Evolutionary conservation across 768 basidiomycete species (phyloP).

Genomic region (Filobasidium floriforme): DNA sequence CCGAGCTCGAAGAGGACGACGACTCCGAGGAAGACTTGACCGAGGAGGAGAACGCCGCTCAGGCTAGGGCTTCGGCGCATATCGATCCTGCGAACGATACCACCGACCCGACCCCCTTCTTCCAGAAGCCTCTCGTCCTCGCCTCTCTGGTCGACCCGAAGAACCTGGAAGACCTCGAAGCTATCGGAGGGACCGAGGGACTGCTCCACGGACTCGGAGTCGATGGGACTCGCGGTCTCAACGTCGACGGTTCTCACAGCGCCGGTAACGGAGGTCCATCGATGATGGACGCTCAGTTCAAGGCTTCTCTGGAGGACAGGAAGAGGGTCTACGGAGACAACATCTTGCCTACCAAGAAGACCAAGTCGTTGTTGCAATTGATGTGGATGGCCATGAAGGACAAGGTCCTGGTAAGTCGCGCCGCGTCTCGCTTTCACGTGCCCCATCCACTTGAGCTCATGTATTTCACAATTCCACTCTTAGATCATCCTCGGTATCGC

Average conservation of each 20-base stretch:
- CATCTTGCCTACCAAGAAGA: constrained; percentile 60
- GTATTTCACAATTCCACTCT: neutral
- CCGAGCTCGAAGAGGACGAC: constrained; percentile 11
- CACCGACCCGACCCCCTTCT: constrained; percentile 64
- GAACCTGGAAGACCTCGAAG: constrained; percentile 57
- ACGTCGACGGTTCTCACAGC: constrained; percentile 14
- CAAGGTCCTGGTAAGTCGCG: constrained; percentile 67
- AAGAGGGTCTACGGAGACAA: constrained; percentile 67
- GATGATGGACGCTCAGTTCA: constrained; percentile 35
- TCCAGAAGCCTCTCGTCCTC: constrained; percentile 63
- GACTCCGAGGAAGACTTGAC: constrained; percentile 4
- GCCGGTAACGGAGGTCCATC: neutral
- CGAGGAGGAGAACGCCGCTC: neutral
- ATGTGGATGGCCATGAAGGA: constrained; percentile 86
- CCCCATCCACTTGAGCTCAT: neutral
- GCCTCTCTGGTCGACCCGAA: constrained; percentile 89
- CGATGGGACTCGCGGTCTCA: constrained; percentile 47
- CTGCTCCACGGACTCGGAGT: constrained; percentile 71
- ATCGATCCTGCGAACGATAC: constrained; percentile 43
- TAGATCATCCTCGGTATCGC: constrained; percentile 85
- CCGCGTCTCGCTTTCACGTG: neutral
- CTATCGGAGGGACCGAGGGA: constrained; percentile 63
- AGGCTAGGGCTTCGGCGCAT: constrained; percentile 22
- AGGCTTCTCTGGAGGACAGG: constrained; percentile 57
- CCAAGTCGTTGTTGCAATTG: constrained; percentile 62